Conservation (phyloP, 2,329 filamentous ascomycete species). For the Aspergillus quadricinctus region DNA sequence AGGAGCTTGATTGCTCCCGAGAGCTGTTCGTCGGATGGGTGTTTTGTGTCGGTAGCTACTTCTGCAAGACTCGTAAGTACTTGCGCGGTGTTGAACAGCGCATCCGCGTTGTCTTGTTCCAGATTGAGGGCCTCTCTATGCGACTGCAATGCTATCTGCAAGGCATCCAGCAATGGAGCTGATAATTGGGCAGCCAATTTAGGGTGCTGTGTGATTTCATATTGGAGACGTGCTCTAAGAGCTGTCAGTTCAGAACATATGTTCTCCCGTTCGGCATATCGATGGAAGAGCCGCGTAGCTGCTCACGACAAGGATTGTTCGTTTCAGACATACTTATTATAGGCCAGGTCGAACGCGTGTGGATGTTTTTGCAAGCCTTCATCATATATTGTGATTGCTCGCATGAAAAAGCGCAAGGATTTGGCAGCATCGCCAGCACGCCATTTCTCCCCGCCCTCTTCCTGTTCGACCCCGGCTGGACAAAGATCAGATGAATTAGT, state of each 20-base stretch:
- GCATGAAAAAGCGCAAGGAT: slow-evolving; percentile 53
- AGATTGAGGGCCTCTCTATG: slow-evolving; percentile 59
- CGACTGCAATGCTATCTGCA: slow-evolving; percentile 59
- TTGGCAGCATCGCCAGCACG: slow-evolving; percentile 66
- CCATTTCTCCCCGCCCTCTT: slow-evolving; percentile 72
- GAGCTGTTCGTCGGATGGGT: slow-evolving; percentile 38
- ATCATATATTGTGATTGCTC: slow-evolving; percentile 64
- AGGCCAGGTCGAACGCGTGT: slow-evolving; percentile 64
- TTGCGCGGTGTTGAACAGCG: slow-evolving; percentile 68
- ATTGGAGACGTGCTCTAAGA: slow-evolving; percentile 62
- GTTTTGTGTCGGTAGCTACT: slow-evolving; percentile 50
- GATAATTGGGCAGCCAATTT: slow-evolving; percentile 58
- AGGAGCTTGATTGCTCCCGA: slow-evolving; percentile 50
- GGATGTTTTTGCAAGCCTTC: slow-evolving; percentile 59
- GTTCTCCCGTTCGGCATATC: background rate
- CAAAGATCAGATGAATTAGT: background rate
- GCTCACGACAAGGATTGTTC: background rate
- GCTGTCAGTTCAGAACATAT: slow-evolving; percentile 8
- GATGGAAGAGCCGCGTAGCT: background rate
- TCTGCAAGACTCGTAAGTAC: slow-evolving; percentile 65
- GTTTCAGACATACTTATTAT: slow-evolving; percentile 60
- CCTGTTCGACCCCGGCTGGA: slow-evolving; percentile 60
- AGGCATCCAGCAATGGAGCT: slow-evolving; percentile 48
- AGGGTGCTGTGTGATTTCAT: slow-evolving; percentile 65
- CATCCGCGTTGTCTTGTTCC: slow-evolving; percentile 61